These are phyloP conservation scores for Lasiodiplodia sp. DNA, from an alignment of 2,329 filamentous ascomycete genomes.

Conservation along the genomic window DNA sequence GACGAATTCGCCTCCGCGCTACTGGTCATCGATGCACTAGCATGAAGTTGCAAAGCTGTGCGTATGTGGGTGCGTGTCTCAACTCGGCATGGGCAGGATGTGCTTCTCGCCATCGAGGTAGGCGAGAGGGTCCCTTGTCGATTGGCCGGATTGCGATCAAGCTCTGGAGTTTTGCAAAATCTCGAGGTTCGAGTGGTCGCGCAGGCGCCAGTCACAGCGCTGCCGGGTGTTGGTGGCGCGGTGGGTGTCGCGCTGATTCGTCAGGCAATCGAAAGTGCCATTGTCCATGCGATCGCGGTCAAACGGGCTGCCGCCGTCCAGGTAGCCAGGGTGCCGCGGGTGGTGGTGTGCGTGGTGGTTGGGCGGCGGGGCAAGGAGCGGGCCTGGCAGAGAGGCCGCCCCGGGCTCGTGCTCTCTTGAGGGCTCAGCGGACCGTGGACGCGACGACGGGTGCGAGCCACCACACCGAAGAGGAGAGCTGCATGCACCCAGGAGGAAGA, in stretches of 20 bases:
- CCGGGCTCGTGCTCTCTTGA: neutral
- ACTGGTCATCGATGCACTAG: slow-evolving; percentile 9
- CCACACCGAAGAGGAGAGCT: neutral
- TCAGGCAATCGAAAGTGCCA: slow-evolving; percentile 6
- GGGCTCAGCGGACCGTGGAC: slow-evolving; percentile 16
- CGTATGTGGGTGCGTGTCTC: slow-evolving; percentile 7
- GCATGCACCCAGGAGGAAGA: slow-evolving; percentile 14
- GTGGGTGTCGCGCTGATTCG: slow-evolving; percentile 3
- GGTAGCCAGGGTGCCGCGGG: slow-evolving; percentile 1
- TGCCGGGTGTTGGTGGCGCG: slow-evolving; percentile 22
- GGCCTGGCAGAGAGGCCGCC: neutral
- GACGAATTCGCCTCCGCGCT: slow-evolving; percentile 18
- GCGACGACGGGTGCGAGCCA: slow-evolving; percentile 13
- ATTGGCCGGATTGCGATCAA: slow-evolving; percentile 14
- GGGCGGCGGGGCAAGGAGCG: slow-evolving; percentile 4
- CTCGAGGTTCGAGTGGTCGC: neutral
- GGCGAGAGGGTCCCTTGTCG: neutral
- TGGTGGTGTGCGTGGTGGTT: slow-evolving; percentile 22
- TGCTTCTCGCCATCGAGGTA: slow-evolving; percentile 9
- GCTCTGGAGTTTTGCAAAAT: slow-evolving; percentile 20
- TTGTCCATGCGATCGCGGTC: slow-evolving; percentile 10
- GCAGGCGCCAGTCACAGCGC: slow-evolving; percentile 3
- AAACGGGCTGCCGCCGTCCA: slow-evolving; percentile 14
- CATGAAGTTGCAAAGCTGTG: slow-evolving; percentile 10
- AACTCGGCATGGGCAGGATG: slow-evolving; percentile 9